phyloP scores from a whole-genome alignment of 1,139 yeast genomes.

The Debaryomyces psychrophilus region DNA sequence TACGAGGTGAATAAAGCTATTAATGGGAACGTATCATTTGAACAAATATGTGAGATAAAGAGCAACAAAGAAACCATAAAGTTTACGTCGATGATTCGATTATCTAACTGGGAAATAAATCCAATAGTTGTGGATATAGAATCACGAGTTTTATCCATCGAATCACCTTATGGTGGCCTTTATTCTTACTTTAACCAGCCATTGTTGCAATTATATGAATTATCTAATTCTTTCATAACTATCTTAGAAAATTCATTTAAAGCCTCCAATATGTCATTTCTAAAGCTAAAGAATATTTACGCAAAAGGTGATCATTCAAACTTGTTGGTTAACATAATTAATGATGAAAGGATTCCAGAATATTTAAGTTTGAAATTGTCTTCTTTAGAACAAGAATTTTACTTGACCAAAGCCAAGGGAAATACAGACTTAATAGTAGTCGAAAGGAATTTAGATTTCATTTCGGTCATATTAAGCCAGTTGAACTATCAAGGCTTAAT shows the following conservation, averaged over 20 bases:
- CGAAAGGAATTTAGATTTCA: constrained; percentile 75
- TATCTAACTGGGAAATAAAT: constrained; percentile 37
- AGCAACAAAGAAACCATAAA: constrained; percentile 16
- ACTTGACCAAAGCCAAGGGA: constrained; percentile 37
- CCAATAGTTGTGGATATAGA: constrained; percentile 26
- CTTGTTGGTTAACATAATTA: constrained; percentile 31
- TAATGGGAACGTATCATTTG: constrained; percentile 26
- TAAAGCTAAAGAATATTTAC: constrained; percentile 37
- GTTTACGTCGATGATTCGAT: constrained; percentile 26
- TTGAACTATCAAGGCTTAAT: constrained; percentile 81
- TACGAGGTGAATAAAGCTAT: constrained; percentile 32
- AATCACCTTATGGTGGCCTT: constrained; percentile 25
- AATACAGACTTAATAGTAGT: constrained; percentile 69
- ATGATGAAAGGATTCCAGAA: constrained; percentile 32
- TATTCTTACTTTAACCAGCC: constrained; percentile 41
- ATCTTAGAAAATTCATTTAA: constrained; percentile 24
- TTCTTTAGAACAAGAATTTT: constrained; percentile 41
- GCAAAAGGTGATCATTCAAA: constrained; percentile 46
- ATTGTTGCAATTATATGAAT: constrained; percentile 32
- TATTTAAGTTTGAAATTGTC: constrained; percentile 34
- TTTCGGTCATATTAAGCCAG: constrained; percentile 74
- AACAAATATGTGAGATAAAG: constrained; percentile 17
- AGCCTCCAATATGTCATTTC: constrained; percentile 22
- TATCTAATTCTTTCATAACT: constrained; percentile 30
- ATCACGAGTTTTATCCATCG: constrained; percentile 30